Evolutionary conservation across 2,329 filamentous ascomycete species (phyloP).

Genomic region (Penicillium sp.): DNA sequence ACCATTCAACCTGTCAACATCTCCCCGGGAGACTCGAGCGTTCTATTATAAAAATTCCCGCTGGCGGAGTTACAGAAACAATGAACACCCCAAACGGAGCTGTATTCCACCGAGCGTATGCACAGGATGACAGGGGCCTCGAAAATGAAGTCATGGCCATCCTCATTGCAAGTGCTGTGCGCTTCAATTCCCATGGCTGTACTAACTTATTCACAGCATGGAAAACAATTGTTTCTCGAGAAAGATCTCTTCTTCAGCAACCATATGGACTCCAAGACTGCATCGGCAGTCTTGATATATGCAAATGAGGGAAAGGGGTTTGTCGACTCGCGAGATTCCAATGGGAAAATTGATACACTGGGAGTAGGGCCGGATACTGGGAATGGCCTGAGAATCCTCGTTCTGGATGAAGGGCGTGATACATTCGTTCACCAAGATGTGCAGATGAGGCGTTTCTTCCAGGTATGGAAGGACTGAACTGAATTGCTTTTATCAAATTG

Average conservation of each 20-base stretch:
- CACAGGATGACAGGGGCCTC: neutral
- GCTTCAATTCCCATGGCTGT: too few species aligned
- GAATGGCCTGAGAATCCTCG: neutral
- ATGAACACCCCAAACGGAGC: neutral
- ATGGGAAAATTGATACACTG: neutral
- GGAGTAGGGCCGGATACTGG: neutral
- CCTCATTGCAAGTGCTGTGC: neutral
- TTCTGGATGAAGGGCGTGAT: neutral
- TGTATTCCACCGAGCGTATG: neutral
- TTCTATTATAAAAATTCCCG: neutral
- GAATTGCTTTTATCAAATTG: neutral
- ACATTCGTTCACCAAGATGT: neutral
- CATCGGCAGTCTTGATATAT: neutral
- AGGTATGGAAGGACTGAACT: neutral
- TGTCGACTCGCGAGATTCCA: neutral
- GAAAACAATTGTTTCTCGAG: conserved; percentile 22
- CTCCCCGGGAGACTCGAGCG: neutral
- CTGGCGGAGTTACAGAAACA: neutral
- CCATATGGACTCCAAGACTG: conserved; percentile 1
- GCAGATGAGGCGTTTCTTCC: neutral
- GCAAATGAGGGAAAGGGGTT: neutral
- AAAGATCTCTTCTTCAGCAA: conserved; percentile 7
- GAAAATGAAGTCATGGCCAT: neutral
- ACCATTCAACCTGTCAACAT: too few species aligned
- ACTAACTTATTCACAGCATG: neutral